Base-by-base conservation (phyloP, 257 asterid species). In the Solanum appendiculatum region DNA sequence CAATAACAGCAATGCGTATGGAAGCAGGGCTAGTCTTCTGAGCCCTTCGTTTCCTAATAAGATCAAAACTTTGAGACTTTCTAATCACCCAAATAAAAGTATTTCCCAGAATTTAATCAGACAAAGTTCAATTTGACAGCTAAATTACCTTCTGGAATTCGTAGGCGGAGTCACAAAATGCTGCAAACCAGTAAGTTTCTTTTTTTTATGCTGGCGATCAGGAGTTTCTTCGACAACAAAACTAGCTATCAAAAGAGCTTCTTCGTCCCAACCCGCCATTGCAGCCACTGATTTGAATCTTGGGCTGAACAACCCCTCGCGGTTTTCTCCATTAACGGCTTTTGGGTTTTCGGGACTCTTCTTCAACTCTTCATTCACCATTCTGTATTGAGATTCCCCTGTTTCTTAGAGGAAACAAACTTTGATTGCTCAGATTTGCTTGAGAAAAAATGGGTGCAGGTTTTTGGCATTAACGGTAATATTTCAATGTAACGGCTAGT, bases 231-330 rank as follows among this genome's bases (percentile, higher is more conserved):
- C 97, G 4, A 95, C 98, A 29, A 94, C 89, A 78, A 92, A 91
- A 86, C 89, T 92, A 18, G 99, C 98, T 3, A 92, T 27, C 83
- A 95, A 75, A 82, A 97, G 95, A 14, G 99, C 93, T 89, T 95
- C 99, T 89, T 97, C 98, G 73, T 97, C 99, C 99, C 99, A 97
- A 85, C 99, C 99, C 18, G 98, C 98, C 99, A 93, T 92, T 85
- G 94, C 98, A 20, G 98, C 98, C 40, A 92, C 96, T 9, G 98
- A 94, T 89, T 94, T 90, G 86, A 97, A 97, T 86, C 98, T 84
- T 39, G 99, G 99, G 87, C 97, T 96, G 91, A 96, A 91, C 91
- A 94, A 21, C 39, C 54, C 78, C 23, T 87, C 92, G 15, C 86
- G 40, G 58, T 86, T 88, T 33, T 89, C 91, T 25, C 89, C 91